Percentiles rank a stretch among this genome's conserved stretches.
These are phyloP conservation scores for Protomyces arabidopsidicola DNA, from an alignment of 1,139 yeast genomes.

Conservation along the genomic window DNA sequence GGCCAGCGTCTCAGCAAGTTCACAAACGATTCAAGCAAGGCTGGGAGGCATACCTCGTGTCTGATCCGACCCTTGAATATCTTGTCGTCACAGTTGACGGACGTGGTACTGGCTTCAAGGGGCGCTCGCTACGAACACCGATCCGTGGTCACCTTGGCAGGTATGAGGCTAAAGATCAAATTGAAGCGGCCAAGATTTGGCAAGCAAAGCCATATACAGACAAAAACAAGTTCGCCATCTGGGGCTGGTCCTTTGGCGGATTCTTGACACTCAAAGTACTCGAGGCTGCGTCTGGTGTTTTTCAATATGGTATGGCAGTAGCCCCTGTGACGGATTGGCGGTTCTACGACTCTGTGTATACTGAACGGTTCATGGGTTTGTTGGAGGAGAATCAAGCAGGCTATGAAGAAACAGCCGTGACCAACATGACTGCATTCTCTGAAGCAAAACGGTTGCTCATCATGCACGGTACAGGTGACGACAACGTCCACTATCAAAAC, in stretches of 20 bases:
- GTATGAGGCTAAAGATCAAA: constrained; percentile 83
- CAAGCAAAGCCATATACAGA: constrained; percentile 54
- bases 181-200: constrained; percentile 60
- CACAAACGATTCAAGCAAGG: constrained; percentile 52
- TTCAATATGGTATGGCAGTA: constrained; percentile 77
- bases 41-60: constrained; percentile 66
- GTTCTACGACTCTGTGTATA: constrained; percentile 68
- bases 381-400: constrained; percentile 57
- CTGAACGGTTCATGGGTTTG: constrained; percentile 82
- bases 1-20: constrained; percentile 84
- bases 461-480: constrained; percentile 97
- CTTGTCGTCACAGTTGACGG: constrained; percentile 85
- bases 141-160: constrained; percentile 70
- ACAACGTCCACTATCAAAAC: constrained; percentile 90
- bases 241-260: constrained; percentile 98
- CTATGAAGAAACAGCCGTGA: constrained; percentile 47
- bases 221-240: constrained; percentile 63
- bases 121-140: constrained; percentile 67
- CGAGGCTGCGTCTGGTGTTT: constrained; percentile 66
- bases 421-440: constrained; percentile 48
- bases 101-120: constrained; percentile 87
- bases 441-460: constrained; percentile 66
- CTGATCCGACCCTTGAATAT: constrained; percentile 54
- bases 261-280: constrained; percentile 70
- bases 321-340: constrained; percentile 87